phyloP scores from a whole-genome alignment of 2,329 filamentous ascomycete genomes.

The Fusarium sacchari region DNA sequence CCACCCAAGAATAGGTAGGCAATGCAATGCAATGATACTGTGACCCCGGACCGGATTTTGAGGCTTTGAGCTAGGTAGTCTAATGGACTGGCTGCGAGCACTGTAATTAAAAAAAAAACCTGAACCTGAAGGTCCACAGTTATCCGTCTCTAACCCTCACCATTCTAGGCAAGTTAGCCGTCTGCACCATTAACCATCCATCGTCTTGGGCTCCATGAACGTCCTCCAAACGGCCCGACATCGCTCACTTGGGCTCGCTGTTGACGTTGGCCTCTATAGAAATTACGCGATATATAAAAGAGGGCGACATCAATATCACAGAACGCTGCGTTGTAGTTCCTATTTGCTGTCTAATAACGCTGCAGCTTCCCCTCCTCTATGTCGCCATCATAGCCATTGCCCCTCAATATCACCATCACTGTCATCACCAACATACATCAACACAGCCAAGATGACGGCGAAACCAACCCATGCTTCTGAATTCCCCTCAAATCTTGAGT shows the following conservation, averaged over 20 bases:
- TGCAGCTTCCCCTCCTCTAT: background rate
- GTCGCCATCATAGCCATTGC: background rate
- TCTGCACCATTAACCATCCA: background rate
- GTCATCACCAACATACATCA: background rate
- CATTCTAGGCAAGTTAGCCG: background rate
- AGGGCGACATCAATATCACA: background rate
- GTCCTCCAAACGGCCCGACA: constrained; percentile 31
- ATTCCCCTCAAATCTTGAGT: constrained; percentile 31
- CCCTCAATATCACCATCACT: constrained; percentile 12
- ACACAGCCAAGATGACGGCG: background rate
- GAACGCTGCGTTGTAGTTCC: background rate
- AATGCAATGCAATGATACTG: background rate
- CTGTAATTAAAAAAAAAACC: background rate
- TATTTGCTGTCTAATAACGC: background rate
- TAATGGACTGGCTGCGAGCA: background rate
- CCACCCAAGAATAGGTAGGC: background rate
- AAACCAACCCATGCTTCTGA: constrained; percentile 25
- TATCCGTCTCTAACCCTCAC: constrained; percentile 24
- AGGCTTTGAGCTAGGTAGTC: background rate
- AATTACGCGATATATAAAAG: background rate
- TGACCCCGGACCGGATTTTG: background rate
- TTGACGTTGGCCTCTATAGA: background rate
- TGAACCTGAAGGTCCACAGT: constrained; percentile 41
- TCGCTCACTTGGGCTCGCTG: constrained; percentile 27
- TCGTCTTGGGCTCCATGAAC: constrained; percentile 20